These are phyloP conservation scores for Athelia sp. DNA, from an alignment of 1,284 basidiomycete genomes.

Conservation along the genomic window DNA sequence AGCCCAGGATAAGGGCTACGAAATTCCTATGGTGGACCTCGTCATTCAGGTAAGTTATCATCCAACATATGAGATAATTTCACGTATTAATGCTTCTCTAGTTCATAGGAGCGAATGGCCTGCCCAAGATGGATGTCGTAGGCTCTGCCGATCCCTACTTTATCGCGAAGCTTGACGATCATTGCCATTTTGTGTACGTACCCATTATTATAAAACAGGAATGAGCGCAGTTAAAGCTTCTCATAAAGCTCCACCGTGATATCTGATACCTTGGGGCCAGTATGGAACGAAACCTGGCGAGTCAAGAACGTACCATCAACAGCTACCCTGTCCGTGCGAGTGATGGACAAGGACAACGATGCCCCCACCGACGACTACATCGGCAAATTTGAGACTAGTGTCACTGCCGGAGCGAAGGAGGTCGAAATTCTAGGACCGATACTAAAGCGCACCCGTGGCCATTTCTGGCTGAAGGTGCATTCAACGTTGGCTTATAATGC, in stretches of 20 bases:
- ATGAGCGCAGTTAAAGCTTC: background rate
- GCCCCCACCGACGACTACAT: constrained; percentile 56
- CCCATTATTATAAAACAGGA: background rate
- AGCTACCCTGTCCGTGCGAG: constrained; percentile 49
- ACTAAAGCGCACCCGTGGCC: constrained; percentile 45
- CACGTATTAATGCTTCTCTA: constrained; percentile 17
- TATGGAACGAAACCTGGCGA: constrained; percentile 73
- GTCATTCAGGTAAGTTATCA: constrained; percentile 40
- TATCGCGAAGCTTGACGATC: constrained; percentile 57
- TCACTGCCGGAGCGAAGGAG: constrained; percentile 56
- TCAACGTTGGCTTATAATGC: too few relatives aligned
- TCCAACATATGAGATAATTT: too few relatives aligned
- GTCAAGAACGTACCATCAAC: constrained; percentile 64
- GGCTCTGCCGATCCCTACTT: constrained; percentile 70
- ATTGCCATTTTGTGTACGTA: constrained; percentile 56
- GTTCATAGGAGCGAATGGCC: constrained; percentile 63
- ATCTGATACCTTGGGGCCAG: constrained; percentile 49
- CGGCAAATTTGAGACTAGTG: constrained; percentile 53
- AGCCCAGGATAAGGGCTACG: constrained; percentile 27
- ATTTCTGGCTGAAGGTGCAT: constrained; percentile 64
- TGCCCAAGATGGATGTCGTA: constrained; percentile 68
- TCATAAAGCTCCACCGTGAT: constrained; percentile 58
- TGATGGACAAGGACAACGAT: constrained; percentile 65
- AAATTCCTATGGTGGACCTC: constrained; percentile 43
- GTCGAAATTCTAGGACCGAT: constrained; percentile 49